phyloP scores from a whole-genome alignment of 1,139 yeast species.

The Suhomyces guaymorum region DNA sequence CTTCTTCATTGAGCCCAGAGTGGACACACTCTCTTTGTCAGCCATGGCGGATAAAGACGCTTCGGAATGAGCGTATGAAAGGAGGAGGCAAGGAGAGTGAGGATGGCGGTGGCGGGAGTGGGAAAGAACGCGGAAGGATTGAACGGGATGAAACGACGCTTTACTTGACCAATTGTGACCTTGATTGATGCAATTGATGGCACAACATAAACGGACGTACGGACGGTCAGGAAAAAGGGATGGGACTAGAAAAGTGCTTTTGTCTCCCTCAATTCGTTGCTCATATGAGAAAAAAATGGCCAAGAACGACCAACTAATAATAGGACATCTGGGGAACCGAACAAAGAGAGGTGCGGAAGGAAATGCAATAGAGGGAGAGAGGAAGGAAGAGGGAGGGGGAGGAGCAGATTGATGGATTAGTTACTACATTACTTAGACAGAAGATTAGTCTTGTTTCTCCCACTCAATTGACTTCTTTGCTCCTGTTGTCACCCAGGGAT shows the following conservation, averaged over 20 bases:
- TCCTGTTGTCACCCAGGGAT: too few relatives aligned
- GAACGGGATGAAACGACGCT: neutral
- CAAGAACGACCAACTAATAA: neutral
- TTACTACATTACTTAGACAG: too few relatives aligned
- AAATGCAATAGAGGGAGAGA: neutral
- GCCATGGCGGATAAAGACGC: conserved; percentile 6
- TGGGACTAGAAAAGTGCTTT: conserved; percentile 1
- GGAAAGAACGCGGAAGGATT: neutral
- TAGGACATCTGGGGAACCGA: neutral
- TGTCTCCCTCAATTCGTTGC: neutral
- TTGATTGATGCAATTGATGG: conserved; percentile 5
- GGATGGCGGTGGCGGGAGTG: conserved; percentile 1
- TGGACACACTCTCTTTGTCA: conserved; percentile 18
- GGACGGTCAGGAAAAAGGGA: conserved; percentile 9
- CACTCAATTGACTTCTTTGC: too few relatives aligned
- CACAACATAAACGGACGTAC: conserved; percentile 4
- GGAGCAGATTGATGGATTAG: neutral
- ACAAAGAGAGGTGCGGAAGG: neutral
- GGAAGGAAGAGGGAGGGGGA: neutral
- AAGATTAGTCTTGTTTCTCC: too few relatives aligned
- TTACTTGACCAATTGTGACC: neutral
- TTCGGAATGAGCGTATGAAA: neutral
- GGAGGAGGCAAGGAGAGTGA: conserved; percentile 2
- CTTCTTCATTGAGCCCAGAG: conserved; percentile 25
- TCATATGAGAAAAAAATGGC: conserved; percentile 1